phyloP scores from a whole-genome alignment of 73 alveolate species.

The Tetrahymena malaccensis region DNA sequence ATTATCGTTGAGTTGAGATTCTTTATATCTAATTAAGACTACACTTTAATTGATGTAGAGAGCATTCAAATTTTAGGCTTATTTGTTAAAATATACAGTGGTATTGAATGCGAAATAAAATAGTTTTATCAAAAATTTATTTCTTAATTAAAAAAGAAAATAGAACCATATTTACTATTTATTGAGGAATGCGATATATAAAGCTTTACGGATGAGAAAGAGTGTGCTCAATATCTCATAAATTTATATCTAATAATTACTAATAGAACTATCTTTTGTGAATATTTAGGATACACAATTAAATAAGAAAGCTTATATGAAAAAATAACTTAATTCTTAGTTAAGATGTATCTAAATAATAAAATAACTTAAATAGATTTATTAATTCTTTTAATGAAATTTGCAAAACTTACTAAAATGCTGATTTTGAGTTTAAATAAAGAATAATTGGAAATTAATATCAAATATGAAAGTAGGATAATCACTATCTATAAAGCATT shows the following conservation, averaged over 20 bases:
- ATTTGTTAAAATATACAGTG: no score
- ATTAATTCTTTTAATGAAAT: no score
- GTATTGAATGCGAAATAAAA: no score
- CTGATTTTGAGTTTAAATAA: not conserved
- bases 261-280: not conserved
- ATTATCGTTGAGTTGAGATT: not conserved
- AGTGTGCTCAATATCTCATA: not conserved
- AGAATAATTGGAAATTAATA: not conserved
- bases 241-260: no score
- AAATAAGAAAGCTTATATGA: not conserved
- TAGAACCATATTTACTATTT: not conserved
- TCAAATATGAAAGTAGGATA: not conserved
- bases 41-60: not conserved
- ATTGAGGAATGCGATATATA: not conserved
- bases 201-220: not conserved
- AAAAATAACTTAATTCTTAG: not conserved
- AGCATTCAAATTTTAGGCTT: no score
- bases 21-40: no score
- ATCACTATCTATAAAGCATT: not conserved
- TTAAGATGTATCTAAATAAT: not conserved
- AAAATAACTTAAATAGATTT: not conserved
- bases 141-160: no score
- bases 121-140: no score
- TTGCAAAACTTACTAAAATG: not conserved
- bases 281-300: not conserved